A percentile compares a stretch with the other conserved stretches of the same genome.
Conservation (phyloP, 2,329 filamentous ascomycete genomes). For the Aureobasidium sp. region DNA sequence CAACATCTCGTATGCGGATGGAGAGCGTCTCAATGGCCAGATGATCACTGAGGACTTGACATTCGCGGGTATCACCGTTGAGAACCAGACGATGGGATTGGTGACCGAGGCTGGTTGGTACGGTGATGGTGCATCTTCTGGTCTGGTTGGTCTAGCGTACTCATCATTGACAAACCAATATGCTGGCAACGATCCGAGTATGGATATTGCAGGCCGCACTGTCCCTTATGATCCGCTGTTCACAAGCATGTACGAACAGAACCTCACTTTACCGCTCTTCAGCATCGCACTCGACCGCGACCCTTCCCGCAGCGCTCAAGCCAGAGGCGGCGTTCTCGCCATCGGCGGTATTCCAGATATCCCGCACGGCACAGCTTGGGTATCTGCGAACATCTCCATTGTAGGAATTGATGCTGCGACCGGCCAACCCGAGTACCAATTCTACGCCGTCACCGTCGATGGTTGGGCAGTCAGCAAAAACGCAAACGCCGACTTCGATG, state of each 20-base stretch:
- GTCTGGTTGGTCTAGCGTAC: slow-evolving; percentile 48
- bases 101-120: slow-evolving; percentile 32
- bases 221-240: slow-evolving; percentile 45
- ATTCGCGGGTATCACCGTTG: slow-evolving; percentile 41
- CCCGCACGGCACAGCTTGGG: slow-evolving; percentile 26
- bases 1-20: slow-evolving; percentile 39
- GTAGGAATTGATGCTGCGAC: slow-evolving; percentile 21
- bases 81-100: slow-evolving; percentile 41
- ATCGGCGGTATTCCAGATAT: slow-evolving; percentile 46
- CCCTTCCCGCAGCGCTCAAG: slow-evolving; percentile 2
- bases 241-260: slow-evolving; percentile 41
- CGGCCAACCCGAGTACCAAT: slow-evolving; percentile 30
- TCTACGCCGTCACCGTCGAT: slow-evolving; percentile 34
- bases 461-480: slow-evolving; percentile 26
- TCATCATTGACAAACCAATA: slow-evolving; percentile 41
- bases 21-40: slow-evolving; percentile 34
- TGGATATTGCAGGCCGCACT: slow-evolving; percentile 20
- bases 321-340: slow-evolving; percentile 39
- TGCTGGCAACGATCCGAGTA: slow-evolving; percentile 24
- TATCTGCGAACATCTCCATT: slow-evolving; percentile 25
- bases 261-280: slow-evolving; percentile 41
- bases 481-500: slow-evolving; percentile 23
- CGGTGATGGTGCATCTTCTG: slow-evolving; percentile 34
- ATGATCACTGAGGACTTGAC: slow-evolving; percentile 38
- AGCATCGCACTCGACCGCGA: slow-evolving; percentile 41